Percentiles rank a stretch among this genome's conserved stretches.
Evolutionary conservation across 176 grass and related monocot species (phyloP).

Genomic region (Musa troglodytarum): DNA sequence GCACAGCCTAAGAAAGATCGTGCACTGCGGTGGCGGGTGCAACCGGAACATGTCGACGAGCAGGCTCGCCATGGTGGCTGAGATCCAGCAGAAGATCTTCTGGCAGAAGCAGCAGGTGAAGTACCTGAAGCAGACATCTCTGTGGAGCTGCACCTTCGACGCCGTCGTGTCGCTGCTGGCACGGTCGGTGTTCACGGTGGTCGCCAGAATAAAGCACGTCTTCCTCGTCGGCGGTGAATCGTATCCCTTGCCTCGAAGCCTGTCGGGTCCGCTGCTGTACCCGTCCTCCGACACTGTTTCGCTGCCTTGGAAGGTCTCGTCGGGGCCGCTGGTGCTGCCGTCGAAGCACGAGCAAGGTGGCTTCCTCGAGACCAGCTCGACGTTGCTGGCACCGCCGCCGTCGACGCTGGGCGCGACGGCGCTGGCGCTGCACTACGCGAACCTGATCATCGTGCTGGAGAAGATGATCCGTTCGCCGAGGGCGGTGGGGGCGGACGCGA

Average conservation of each 20-base stretch:
- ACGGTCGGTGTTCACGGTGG: conserved; percentile 40
- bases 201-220: conserved; percentile 56
- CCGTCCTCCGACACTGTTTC: conserved; percentile 32
- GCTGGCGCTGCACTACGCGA: conserved; percentile 53
- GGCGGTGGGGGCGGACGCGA: conserved; percentile 37
- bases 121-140: conserved; percentile 53
- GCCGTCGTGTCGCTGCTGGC: conserved; percentile 46
- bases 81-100: conserved; percentile 73
- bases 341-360: conserved; percentile 21
- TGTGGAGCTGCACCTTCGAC: conserved; percentile 64
- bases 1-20: conserved; percentile 49
- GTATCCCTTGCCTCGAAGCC: conserved; percentile 30
- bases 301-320: conserved; percentile 36
- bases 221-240: conserved; percentile 37
- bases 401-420: conserved; percentile 55
- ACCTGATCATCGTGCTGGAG: conserved; percentile 63
- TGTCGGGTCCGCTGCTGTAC: conserved; percentile 40
- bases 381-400: conserved; percentile 35
- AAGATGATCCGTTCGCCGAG: conserved; percentile 44
- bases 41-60: conserved; percentile 28
- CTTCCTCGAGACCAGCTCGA: conserved; percentile 38
- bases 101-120: conserved; percentile 74
- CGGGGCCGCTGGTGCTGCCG: conserved; percentile 39
- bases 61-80: conserved; percentile 46
- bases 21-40: conserved; percentile 20